Evolutionary conservation across 2,329 filamentous ascomycete genomes (phyloP).

Genomic region (Stemphylium beticola): DNA sequence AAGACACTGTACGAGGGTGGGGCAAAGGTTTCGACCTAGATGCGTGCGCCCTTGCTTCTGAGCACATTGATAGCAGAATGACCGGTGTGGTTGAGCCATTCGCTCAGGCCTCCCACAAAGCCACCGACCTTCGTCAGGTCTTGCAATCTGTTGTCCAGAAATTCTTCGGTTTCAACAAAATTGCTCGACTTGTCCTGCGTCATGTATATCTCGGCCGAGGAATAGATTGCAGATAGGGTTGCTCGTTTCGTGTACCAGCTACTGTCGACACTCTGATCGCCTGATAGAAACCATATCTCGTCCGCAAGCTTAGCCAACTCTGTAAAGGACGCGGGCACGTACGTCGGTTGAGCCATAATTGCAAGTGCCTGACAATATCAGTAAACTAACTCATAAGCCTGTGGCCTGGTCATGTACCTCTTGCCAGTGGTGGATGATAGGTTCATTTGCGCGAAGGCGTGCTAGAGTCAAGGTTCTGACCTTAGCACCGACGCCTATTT

Average conservation of each 20-base stretch:
- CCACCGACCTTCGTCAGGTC: slow-evolving; percentile 70
- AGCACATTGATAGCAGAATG: slow-evolving; percentile 79
- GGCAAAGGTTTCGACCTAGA: slow-evolving; percentile 58
- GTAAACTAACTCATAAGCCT: neutral
- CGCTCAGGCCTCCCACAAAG: slow-evolving; percentile 67
- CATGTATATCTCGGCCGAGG: slow-evolving; percentile 85
- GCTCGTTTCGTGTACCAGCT: slow-evolving; percentile 84
- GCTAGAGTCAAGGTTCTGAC: slow-evolving; percentile 77
- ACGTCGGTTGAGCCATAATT: slow-evolving; percentile 83
- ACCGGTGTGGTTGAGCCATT: slow-evolving; percentile 84
- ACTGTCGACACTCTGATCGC: slow-evolving; percentile 80
- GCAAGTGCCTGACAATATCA: slow-evolving; percentile 71
- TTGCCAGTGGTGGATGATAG: slow-evolving; percentile 80
- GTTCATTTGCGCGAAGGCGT: slow-evolving; percentile 74
- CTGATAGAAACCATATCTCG: slow-evolving; percentile 88
- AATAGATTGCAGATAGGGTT: slow-evolving; percentile 70
- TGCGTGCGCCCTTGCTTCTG: slow-evolving; percentile 83
- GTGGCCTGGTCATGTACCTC: slow-evolving; percentile 66
- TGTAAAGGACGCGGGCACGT: slow-evolving; percentile 74
- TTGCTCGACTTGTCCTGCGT: slow-evolving; percentile 79
- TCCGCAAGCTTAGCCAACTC: slow-evolving; percentile 86
- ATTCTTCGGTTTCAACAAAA: slow-evolving; percentile 79
- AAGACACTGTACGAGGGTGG: neutral
- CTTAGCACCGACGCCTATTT: slow-evolving; percentile 63
- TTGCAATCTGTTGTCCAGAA: slow-evolving; percentile 75